Evolutionary conservation across 2,329 filamentous ascomycete species (phyloP).

Genomic region (Fusarium haematococcum): DNA sequence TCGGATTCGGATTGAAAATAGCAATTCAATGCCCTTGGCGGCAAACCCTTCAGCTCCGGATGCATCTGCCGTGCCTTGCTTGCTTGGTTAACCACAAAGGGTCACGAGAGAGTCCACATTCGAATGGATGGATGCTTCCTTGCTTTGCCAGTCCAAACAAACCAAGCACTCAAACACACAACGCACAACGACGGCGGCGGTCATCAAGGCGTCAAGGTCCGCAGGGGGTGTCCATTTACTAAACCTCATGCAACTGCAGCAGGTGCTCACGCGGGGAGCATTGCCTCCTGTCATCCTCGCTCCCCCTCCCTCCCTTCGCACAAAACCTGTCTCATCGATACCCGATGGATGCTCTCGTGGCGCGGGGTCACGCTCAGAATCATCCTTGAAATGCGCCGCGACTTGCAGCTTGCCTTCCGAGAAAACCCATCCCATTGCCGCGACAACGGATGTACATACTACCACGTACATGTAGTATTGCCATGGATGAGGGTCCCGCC

Average conservation of each 20-base stretch:
- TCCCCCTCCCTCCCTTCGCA: conserved; percentile 10
- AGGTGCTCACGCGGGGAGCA: conserved; percentile 26
- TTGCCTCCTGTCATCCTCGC: conserved; percentile 15
- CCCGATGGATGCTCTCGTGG: conserved; percentile 6
- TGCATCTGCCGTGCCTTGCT: background rate
- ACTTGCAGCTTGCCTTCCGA: conserved; percentile 33
- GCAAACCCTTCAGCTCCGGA: background rate
- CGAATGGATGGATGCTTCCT: background rate
- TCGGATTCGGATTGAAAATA: background rate
- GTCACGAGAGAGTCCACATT: conserved; percentile 3
- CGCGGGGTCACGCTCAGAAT: conserved; percentile 15
- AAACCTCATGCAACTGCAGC: conserved; percentile 19
- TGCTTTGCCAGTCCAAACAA: background rate
- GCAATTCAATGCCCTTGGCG: background rate
- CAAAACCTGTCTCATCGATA: conserved; percentile 3
- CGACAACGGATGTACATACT: conserved; percentile 15
- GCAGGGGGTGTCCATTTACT: conserved; percentile 7
- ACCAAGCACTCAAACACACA: background rate
- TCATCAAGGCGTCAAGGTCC: conserved; percentile 25
- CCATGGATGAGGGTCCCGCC: background rate
- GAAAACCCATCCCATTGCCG: conserved; percentile 24
- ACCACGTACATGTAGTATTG: background rate
- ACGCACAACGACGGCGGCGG: background rate
- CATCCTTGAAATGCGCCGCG: conserved; percentile 21
- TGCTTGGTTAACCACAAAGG: background rate